phyloP scores from a whole-genome alignment of 1,139 yeast species.

The Hyphopichia pseudoburtonii region DNA sequence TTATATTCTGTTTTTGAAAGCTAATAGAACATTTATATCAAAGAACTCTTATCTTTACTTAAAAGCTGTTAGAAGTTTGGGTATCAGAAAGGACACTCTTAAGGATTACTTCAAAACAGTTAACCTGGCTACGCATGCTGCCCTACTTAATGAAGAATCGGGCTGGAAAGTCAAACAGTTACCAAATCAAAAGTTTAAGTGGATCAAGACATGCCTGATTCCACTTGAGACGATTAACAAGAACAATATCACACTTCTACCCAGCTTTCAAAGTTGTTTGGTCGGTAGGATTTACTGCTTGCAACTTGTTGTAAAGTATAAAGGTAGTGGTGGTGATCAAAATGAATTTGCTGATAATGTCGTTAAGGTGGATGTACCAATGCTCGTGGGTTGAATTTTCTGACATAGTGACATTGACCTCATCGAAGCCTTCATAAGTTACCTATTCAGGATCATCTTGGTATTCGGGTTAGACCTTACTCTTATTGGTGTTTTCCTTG shows the following conservation, averaged over 20 bases:
- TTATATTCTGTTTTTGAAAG: constrained; percentile 36
- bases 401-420: no score
- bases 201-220: constrained; percentile 29
- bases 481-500: no score
- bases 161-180: constrained; percentile 32
- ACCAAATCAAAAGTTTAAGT: constrained; percentile 18
- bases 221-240: constrained; percentile 37
- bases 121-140: constrained; percentile 21
- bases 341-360: constrained; percentile 36
- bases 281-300: constrained; percentile 44
- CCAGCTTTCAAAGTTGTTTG: constrained; percentile 46
- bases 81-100: constrained; percentile 43
- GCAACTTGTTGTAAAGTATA: constrained; percentile 39
- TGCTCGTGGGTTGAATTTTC: constrained; percentile 41
- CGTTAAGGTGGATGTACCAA: constrained; percentile 41
- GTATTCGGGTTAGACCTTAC: no score
- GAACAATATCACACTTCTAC: constrained; percentile 40
- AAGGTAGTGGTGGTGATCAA: constrained; percentile 38
- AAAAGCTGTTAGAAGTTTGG: constrained; percentile 39
- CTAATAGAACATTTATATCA: constrained; percentile 32
- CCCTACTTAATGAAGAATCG: constrained; percentile 19
- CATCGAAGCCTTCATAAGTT: no score
- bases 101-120: constrained; percentile 35
- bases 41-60: constrained; percentile 37
- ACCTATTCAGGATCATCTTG: no score